These are phyloP conservation scores for Allomyces macrogynus DNA, from an alignment of 192 early-diverging fungal species.

Conservation along the genomic window DNA sequence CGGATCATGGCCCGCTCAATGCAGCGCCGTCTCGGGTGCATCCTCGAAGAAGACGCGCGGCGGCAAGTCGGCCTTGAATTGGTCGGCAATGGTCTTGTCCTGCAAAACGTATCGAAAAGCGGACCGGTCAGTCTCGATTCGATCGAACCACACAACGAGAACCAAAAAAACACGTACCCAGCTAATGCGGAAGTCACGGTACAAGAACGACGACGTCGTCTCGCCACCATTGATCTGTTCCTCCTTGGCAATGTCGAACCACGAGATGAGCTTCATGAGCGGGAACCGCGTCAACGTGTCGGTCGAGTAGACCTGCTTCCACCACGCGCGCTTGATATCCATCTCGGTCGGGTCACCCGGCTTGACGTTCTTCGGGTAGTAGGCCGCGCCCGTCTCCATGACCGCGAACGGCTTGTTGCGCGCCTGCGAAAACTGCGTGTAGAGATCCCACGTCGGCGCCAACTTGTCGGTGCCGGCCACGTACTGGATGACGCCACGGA, in stretches of 20 bases:
- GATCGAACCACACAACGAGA: no score
- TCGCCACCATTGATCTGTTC: neutral
- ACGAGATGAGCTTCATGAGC: neutral
- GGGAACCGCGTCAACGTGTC: neutral
- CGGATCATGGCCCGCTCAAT: no score
- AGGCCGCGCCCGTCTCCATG: constrained; percentile 1
- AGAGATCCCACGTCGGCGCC: neutral
- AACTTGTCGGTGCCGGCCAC: neutral
- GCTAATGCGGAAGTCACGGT: neutral
- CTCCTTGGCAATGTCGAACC: neutral
- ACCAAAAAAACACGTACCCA: no score
- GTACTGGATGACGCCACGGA: neutral
- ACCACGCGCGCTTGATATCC: neutral
- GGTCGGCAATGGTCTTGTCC: constrained; percentile 1
- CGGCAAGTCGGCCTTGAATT: neutral
- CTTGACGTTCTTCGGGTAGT: neutral
- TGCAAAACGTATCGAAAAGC: no score
- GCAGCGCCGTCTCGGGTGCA: no score
- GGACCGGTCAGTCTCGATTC: no score
- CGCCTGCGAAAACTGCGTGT: neutral
- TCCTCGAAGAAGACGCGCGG: no score
- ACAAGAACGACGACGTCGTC: neutral
- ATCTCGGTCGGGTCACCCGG: neutral
- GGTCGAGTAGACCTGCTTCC: neutral
- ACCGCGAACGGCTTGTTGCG: constrained; percentile 1